Evolutionary conservation across 495 filamentous ascomycete species (phyloP).

Genomic region (Podospora didyma): DNA sequence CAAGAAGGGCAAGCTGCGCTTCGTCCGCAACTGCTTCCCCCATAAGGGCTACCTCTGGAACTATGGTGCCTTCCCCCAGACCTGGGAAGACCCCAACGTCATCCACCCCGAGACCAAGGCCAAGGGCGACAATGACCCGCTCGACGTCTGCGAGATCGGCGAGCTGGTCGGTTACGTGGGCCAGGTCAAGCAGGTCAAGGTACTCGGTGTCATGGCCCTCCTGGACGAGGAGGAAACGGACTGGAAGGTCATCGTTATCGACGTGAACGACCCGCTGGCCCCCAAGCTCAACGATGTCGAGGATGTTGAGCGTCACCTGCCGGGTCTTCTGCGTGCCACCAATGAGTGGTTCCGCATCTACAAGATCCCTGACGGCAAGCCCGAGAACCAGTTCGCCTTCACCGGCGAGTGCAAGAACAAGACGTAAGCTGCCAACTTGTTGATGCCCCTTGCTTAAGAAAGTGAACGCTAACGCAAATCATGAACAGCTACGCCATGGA

Average conservation of each 20-base stretch:
- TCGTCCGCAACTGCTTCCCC: slow-evolving; percentile 99
- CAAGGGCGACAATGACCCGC: slow-evolving; percentile 98
- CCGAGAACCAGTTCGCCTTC: slow-evolving; percentile 99
- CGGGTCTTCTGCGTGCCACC: slow-evolving; percentile 91
- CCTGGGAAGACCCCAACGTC: slow-evolving; percentile 97
- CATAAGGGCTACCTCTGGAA: slow-evolving; percentile 99
- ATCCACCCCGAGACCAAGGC: slow-evolving; percentile 99
- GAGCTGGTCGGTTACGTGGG: slow-evolving; percentile 93
- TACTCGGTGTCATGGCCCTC: slow-evolving; percentile 97
- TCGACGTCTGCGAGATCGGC: slow-evolving; percentile 99
- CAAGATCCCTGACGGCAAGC: slow-evolving; percentile 99
- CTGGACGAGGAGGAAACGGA: slow-evolving; percentile 99
- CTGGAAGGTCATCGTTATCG: slow-evolving; percentile 99
- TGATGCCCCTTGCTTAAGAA: background rate
- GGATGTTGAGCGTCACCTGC: slow-evolving; percentile 98
- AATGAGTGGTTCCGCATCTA: slow-evolving; percentile 99
- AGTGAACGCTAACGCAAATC: slow-evolving; percentile 22
- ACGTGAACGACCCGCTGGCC: slow-evolving; percentile 95
- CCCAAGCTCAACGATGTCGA: slow-evolving; percentile 97
- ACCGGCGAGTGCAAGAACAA: slow-evolving; percentile 99
- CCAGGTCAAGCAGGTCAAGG: slow-evolving; percentile 99
- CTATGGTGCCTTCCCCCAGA: slow-evolving; percentile 99
- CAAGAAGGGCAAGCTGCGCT: slow-evolving; percentile 92
- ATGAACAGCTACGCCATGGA: slow-evolving; percentile 75
- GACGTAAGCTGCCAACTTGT: slow-evolving; percentile 52